phyloP scores from a whole-genome alignment of 768 basidiomycete species.

The Auriscalpium orientale region DNA sequence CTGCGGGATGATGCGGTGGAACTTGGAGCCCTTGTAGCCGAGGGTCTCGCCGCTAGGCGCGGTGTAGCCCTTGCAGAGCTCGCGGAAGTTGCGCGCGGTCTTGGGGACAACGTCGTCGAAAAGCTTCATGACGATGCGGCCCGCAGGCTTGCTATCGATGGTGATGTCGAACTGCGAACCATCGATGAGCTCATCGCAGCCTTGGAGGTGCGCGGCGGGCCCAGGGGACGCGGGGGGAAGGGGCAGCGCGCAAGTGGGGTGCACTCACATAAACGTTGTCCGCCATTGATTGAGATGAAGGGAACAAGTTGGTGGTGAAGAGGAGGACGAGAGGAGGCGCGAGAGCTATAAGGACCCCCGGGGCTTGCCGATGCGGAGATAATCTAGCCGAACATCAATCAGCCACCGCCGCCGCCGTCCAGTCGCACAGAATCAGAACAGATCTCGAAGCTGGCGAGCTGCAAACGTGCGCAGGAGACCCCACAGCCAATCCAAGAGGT shows the following conservation, averaged over 20 bases:
- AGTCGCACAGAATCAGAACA: no score
- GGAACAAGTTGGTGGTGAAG: neutral
- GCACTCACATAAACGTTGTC: slow-evolving; percentile 34
- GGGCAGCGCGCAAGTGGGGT: neutral
- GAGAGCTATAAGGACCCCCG: neutral
- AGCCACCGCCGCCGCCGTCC: neutral
- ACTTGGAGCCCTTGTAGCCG: slow-evolving; percentile 62
- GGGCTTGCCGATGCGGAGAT: neutral
- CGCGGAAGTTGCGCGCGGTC: slow-evolving; percentile 82
- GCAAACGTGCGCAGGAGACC: no score
- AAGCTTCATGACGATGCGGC: slow-evolving; percentile 77
- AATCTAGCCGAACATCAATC: neutral
- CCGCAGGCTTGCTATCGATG: slow-evolving; percentile 32
- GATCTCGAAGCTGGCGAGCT: no score
- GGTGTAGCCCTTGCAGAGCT: slow-evolving; percentile 33
- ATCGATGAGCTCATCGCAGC: no score
- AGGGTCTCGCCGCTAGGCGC: slow-evolving; percentile 68
- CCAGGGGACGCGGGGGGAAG: neutral
- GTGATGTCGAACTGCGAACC: slow-evolving; percentile 55
- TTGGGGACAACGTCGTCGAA: slow-evolving; percentile 72
- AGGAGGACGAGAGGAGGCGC: neutral
- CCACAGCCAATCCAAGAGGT: no score
- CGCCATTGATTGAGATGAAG: slow-evolving; percentile 5
- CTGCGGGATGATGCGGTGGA: slow-evolving; percentile 79
- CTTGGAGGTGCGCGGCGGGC: no score